phyloP scores from a whole-genome alignment of 257 asterid genomes.

The Solanum neorickii region DNA sequence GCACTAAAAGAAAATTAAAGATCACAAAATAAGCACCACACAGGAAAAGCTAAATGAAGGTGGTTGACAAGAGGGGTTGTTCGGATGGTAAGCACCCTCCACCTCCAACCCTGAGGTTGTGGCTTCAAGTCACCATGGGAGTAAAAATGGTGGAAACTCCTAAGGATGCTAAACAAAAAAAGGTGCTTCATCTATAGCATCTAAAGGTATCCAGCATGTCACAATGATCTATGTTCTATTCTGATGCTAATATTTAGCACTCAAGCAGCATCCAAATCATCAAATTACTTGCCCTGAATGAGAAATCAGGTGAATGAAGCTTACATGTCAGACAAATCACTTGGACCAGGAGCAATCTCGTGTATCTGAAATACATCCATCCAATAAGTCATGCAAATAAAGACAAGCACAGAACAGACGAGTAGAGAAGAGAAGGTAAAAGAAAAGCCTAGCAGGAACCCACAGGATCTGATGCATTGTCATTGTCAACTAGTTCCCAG shows the following conservation, averaged over 20 bases:
- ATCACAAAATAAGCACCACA: background rate
- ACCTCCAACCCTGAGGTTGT: background rate
- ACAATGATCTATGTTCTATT: background rate
- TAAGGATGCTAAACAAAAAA: background rate
- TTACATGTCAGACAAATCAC: conserved; percentile 1
- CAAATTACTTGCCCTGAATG: background rate
- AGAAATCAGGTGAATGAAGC: background rate
- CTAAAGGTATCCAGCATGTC: background rate
- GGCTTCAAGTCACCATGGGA: background rate
- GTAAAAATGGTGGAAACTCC: background rate
- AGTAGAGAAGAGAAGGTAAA: background rate
- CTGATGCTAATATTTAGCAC: background rate
- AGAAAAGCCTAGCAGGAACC: background rate
- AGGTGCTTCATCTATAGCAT: background rate
- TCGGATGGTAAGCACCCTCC: background rate
- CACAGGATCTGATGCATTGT: conserved; percentile 1
- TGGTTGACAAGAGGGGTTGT: background rate
- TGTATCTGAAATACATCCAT: background rate
- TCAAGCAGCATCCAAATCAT: background rate
- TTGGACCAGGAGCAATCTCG: background rate
- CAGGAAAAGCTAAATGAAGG: background rate
- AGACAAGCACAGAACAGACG: background rate
- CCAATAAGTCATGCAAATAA: background rate
- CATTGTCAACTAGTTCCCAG: conserved; percentile 12
- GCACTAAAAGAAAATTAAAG: background rate